A percentile compares a stretch with the other conserved stretches of the same genome.
phyloP scores from a whole-genome alignment of 257 asterid species.

The Solanum chmielewskii region DNA sequence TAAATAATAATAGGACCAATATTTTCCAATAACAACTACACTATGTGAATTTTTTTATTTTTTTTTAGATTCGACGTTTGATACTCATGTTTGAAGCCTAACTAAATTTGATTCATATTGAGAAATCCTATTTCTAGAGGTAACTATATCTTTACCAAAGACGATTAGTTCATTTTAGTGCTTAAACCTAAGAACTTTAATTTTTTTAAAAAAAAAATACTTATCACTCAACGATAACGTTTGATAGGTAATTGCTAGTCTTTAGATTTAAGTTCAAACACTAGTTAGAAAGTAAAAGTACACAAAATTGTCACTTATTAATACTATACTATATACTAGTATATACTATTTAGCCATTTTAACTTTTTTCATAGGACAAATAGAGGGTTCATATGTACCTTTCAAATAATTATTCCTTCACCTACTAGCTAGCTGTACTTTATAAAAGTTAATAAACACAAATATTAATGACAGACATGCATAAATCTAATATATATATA shows the following conservation, averaged over 20 bases:
- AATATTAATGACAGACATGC: neutral
- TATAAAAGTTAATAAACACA: neutral
- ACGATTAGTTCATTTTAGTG: neutral
- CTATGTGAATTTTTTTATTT: neutral
- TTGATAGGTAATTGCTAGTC: neutral
- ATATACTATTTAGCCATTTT: neutral
- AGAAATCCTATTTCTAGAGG: neutral
- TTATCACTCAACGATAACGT: neutral
- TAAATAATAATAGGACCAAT: neutral
- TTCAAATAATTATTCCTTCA: neutral
- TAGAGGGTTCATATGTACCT: neutral
- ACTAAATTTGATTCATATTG: neutral
- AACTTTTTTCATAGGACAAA: neutral
- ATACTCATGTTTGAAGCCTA: neutral
- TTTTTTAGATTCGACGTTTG: neutral
- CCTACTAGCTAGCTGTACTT: neutral
- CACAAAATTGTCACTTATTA: neutral
- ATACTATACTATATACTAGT: neutral
- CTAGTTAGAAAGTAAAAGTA: neutral
- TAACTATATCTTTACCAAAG: neutral
- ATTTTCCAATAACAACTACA: neutral
- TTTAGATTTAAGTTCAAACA: too few species aligned
- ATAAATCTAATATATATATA: neutral
- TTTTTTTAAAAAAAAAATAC: neutral
- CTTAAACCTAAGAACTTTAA: neutral